phyloP scores from a whole-genome alignment of 1,284 basidiomycete genomes.

The Uromyces viciae-fabae region DNA sequence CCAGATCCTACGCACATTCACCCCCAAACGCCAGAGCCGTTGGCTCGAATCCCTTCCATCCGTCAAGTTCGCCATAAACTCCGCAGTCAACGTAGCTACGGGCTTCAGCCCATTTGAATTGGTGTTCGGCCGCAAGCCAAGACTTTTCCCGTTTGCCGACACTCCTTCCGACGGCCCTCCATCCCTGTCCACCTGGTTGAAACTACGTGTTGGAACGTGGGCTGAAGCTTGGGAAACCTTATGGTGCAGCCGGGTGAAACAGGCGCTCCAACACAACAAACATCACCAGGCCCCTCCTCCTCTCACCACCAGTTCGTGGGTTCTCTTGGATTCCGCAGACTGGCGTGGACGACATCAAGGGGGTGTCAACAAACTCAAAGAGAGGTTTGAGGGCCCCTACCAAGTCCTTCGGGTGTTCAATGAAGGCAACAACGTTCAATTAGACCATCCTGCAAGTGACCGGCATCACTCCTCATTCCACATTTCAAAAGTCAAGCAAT shows the following conservation, averaged over 20 bases:
- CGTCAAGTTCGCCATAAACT: conserved; percentile 47
- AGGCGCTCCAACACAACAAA: conserved; percentile 15
- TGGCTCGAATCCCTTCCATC: no score
- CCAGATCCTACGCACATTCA: conserved; percentile 46
- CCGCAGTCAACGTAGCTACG: conserved; percentile 46
- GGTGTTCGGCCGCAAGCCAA: conserved; percentile 25
- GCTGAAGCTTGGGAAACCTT: background rate
- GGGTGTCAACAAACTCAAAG: conserved; percentile 1
- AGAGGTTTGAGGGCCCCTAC: background rate
- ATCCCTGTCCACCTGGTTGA: background rate
- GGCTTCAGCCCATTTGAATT: conserved; percentile 47
- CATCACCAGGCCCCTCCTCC: background rate
- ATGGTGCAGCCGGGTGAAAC: background rate
- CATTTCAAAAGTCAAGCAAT: conserved; percentile 18
- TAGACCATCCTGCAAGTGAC: background rate
- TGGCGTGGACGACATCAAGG: background rate
- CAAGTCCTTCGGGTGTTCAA: background rate
- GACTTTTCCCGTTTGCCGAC: background rate
- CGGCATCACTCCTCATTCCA: conserved; percentile 8
- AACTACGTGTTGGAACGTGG: background rate
- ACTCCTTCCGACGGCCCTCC: background rate
- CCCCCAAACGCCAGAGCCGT: conserved; percentile 36
- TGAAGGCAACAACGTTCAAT: background rate
- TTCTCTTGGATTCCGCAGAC: no score
- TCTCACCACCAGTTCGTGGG: no score